Base-by-base conservation (phyloP, 257 asterid species). In the Fraxinus cuspidata region DNA sequence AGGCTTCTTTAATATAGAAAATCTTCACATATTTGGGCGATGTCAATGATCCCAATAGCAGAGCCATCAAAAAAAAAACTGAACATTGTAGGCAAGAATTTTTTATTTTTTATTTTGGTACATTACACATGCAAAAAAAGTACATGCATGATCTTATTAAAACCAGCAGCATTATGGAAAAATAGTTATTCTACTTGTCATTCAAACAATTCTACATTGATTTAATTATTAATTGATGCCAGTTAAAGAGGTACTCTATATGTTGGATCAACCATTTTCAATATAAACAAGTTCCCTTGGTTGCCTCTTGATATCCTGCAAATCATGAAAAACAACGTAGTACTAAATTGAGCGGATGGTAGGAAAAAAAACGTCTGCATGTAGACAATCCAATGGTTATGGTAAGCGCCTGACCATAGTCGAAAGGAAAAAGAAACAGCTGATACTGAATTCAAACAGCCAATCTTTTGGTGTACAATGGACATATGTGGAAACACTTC, bases 301-400 rank as follows among this genome's bases (percentile, higher is more conserved):
- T 90, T 88, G 40, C 96, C 96, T 77, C 96, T 85, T 51, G 92
- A 84, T 80, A 90, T 82, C 87, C 96, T 88, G 93, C 76, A 65
- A 82, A 27, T 21, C 32, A 44, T 5, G 5, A 70, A 12, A 13
- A 51, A 1, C 64, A 42, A 74, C 60, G 25, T 37, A 6, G 25
- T 37, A 6, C 8, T 5, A 3, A 71, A 63, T 49, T 18, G 27
- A 16, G 18, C 32, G 28, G 42, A 31, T 10, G 56, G 21, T 28
- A 71, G 21, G 21, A 19, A 5, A 2, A 58, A 77, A 35, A 31
- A 40, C 10, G 21, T 19, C 56, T 13, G 12, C 21, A 44, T 15
- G 58, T 15, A 12, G 4, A 10, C 18, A 44, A 44, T 44, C 2
- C 58, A 0, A 49, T 1, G 21, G 7, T 19, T 51, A 51, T 4